Evolutionary conservation across 768 basidiomycete genomes (phyloP).

Genomic region (Pulveroboletus frians): DNA sequence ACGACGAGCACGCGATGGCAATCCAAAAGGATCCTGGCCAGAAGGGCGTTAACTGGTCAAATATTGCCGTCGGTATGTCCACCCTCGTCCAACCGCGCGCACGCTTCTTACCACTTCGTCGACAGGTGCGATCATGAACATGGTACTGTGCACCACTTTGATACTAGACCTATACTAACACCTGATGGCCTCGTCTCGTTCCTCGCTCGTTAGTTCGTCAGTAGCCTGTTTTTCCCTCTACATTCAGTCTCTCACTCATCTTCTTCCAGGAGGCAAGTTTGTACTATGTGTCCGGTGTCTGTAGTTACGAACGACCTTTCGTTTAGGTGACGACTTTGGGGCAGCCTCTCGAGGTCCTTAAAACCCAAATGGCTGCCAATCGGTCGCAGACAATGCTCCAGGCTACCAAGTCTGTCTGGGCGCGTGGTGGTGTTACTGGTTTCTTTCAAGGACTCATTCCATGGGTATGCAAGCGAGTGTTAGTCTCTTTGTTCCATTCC

Average conservation of each 20-base stretch:
- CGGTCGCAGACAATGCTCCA: constrained; percentile 86
- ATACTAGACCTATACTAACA: constrained; percentile 3
- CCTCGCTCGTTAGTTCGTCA: constrained; percentile 41
- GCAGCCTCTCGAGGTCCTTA: constrained; percentile 95
- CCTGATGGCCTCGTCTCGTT: constrained; percentile 2
- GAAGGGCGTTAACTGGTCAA: constrained; percentile 90
- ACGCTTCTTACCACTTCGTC: constrained; percentile 15
- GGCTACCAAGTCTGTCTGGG: constrained; percentile 83
- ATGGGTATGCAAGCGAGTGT: constrained; percentile 59
- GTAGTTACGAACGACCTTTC: constrained; percentile 1
- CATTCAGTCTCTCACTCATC: constrained; percentile 11
- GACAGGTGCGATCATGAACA: constrained; percentile 94
- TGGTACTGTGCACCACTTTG: constrained; percentile 57
- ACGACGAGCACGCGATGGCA: constrained; percentile 51
- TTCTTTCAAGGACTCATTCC: constrained; percentile 99
- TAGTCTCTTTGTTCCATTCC: not conserved
- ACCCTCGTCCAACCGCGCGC: constrained; percentile 13
- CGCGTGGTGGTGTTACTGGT: constrained; percentile 81
- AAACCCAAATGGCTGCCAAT: constrained; percentile 99
- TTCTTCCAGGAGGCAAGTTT: constrained; percentile 63
- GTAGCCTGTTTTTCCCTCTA: constrained; percentile 7
- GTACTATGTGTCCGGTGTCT: not conserved
- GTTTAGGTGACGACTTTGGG: constrained; percentile 91
- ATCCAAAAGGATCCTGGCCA: constrained; percentile 83
- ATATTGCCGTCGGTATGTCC: constrained; percentile 85